phyloP scores from a whole-genome alignment of 208 protist genomes.

The Trypanosoma boissoni region DNA sequence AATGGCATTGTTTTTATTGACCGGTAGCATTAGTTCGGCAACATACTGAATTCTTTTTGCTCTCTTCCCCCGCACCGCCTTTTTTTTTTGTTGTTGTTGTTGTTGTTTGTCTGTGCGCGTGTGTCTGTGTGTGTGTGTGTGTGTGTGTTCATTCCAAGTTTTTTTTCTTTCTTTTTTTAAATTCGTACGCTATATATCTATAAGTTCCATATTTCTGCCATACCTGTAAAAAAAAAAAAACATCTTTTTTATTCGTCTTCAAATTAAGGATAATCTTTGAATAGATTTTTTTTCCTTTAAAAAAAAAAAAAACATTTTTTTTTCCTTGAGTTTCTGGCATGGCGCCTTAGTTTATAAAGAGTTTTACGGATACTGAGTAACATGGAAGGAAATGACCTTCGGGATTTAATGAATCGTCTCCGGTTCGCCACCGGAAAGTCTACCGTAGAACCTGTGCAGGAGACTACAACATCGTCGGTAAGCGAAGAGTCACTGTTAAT shows the following conservation, averaged over 20 bases:
- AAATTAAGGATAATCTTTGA: constrained; percentile 10
- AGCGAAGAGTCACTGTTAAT: constrained; percentile 45
- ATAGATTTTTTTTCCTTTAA: constrained; percentile 17
- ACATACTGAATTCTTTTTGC: background rate
- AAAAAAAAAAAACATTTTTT: too few relatives aligned
- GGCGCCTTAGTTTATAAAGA: too few relatives aligned
- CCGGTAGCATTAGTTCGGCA: background rate
- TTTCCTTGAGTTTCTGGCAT: too few relatives aligned
- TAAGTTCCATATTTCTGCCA: too few relatives aligned
- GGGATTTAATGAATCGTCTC: constrained; percentile 62
- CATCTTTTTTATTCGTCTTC: background rate
- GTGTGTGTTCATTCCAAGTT: background rate
- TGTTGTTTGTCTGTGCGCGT: background rate
- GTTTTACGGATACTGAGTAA: too few relatives aligned
- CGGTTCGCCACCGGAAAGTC: constrained; percentile 65
- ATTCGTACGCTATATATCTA: too few relatives aligned
- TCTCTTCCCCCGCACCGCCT: background rate
- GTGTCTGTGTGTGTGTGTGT: background rate
- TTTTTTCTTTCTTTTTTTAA: constrained; percentile 4
- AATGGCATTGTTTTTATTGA: constrained; percentile 22
- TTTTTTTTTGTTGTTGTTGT: constrained; percentile 3
- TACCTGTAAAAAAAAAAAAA: background rate
- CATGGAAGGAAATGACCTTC: constrained; percentile 53
- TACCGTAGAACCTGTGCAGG: constrained; percentile 11
- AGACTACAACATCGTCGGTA: constrained; percentile 28